Evolutionary conservation across 2,329 filamentous ascomycete genomes (phyloP), one percentile per base, ranked within the genome.

Genomic region (Xylaria sp.): DNA sequence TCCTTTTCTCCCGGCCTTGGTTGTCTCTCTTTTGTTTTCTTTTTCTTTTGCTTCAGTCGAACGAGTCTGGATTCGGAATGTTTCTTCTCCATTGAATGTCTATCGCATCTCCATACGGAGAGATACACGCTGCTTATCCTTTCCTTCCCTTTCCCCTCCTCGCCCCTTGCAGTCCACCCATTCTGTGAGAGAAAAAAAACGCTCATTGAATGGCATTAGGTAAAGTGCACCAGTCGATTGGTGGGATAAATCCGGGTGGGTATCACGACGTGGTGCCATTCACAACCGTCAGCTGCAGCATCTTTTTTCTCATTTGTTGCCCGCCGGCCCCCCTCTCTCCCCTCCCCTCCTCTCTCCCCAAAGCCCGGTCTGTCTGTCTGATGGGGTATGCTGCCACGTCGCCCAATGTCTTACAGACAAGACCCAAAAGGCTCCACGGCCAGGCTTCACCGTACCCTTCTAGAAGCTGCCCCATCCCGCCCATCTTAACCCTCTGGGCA

Each of bases 241-340:
- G 50, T 30, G 8, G n/a, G 50, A 37, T 52, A 37, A 34, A 10
- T 13, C 4, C 23, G 13, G 10, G 42, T 46, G 42, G 42, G 42
- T 46, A 46, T 46, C 42, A 34, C 48, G 39, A 59, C 54, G 57
- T 58, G 52, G 55, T 53, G 58, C 60, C 58, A 63, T 58, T 56
- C 52, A 30, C 49, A 52, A 16, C 35, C 58, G 58, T 46, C 53
- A 44, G 50, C 54, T 39, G 55, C 52, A 58, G 39, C 37, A 19
- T 37, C 47, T 8, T 13, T 30, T 9, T 42, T 58, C 52, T 57
- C 50, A 57, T 58, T 60, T 37, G 58, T 52, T 55, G 35, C 49
- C n/a, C 30, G 19, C 23, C 18, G 7, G 5, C 19, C 46, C 49
- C 47, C 7, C 23, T 16, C 23, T 30, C 23, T 30, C 23, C 23